Conservation (phyloP, 2,329 filamentous ascomycete species). For the Alternaria hordeiaustralica region DNA sequence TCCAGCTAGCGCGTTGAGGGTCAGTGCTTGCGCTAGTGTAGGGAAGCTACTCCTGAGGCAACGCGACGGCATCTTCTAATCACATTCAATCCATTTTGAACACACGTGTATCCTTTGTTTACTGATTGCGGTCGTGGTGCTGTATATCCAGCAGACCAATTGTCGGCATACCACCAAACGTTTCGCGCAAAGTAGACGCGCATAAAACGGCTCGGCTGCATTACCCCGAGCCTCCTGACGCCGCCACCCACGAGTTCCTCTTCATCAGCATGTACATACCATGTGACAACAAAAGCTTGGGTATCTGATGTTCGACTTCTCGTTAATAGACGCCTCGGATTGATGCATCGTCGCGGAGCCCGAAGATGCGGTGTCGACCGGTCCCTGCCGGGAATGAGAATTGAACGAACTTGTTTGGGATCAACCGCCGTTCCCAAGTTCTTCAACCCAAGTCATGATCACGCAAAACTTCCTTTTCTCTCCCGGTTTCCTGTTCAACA, state of each 20-base stretch:
- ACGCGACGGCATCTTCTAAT: not conserved
- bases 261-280: not conserved
- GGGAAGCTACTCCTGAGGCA: not conserved
- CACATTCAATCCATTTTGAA: not conserved
- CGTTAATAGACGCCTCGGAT: not conserved
- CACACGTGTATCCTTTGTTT: not conserved
- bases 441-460: constrained; percentile 2
- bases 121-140: not conserved
- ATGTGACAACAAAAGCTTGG: not conserved
- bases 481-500: constrained; percentile 3
- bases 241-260: not conserved
- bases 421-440: not conserved
- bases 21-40: not conserved
- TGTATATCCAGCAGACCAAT: not conserved
- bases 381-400: not conserved
- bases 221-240: not conserved
- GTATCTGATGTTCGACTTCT: not conserved
- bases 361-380: not conserved
- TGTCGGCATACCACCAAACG: not conserved
- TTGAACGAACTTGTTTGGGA: not conserved
- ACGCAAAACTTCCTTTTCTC: not conserved
- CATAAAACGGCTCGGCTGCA: not conserved
- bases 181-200: not conserved
- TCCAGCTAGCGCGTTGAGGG: not conserved
- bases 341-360: not conserved